Evolutionary conservation across 148 eudicot species (phyloP).

Genomic region (Rhododendron ovatum): DNA sequence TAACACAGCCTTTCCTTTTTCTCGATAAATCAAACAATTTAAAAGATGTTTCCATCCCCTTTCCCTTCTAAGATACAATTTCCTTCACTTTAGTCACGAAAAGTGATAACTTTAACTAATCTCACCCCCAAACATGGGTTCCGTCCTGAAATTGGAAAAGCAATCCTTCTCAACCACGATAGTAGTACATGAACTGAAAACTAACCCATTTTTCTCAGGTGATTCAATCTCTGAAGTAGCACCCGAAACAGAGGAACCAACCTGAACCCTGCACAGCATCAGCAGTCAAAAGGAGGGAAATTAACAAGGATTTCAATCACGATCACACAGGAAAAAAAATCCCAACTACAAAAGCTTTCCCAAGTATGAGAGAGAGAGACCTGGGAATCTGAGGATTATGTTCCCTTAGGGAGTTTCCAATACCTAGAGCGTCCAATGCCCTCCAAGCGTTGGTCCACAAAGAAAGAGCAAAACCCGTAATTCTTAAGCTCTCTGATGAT

Average conservation of each 20-base stretch:
- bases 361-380: background rate
- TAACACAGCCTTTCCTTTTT: too few relatives aligned
- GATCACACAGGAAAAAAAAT: background rate
- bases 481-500: constrained; percentile 40
- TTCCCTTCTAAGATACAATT: too few relatives aligned
- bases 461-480: constrained; percentile 37
- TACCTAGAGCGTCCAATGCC: constrained; percentile 45
- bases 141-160: background rate
- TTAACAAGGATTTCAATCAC: background rate
- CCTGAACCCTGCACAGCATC: background rate
- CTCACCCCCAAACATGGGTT: background rate
- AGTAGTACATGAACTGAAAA: too few relatives aligned
- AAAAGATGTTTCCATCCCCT: too few relatives aligned
- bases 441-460: constrained; percentile 57
- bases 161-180: background rate
- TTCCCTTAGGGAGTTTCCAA: constrained; percentile 30
- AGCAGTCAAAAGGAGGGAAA: background rate
- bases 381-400: constrained; percentile 16
- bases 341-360: background rate
- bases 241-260: background rate
- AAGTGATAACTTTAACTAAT: too few relatives aligned
- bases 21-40: too few relatives aligned
- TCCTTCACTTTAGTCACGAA: too few relatives aligned
- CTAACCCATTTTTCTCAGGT: too few relatives aligned
- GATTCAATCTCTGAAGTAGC: background rate